Evolutionary conservation across 805 yeast genomes (phyloP).

Genomic region (Myxozyma geophila): DNA sequence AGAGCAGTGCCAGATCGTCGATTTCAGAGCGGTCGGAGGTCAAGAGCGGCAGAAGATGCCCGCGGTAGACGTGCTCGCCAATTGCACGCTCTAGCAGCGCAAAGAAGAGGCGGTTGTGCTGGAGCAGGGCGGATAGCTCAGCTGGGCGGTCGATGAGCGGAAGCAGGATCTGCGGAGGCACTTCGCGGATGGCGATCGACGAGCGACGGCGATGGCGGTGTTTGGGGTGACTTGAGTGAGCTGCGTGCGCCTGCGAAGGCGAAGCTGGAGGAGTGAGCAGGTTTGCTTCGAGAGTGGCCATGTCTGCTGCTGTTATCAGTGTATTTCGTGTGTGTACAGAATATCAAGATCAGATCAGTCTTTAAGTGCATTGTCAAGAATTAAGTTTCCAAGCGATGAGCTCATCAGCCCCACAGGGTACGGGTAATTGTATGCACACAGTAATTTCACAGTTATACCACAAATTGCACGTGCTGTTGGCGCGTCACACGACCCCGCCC

Average conservation of each 20-base stretch:
- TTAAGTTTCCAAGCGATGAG: no score
- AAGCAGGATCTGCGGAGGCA: constrained; percentile 33
- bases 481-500: constrained; percentile 23
- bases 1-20: constrained; percentile 24
- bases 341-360: no score
- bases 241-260: no score
- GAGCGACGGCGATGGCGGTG: constrained; percentile 18
- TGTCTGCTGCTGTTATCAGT: no score
- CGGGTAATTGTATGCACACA: not conserved
- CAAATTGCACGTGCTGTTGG: not conserved
- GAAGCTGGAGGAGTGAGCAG: no score
- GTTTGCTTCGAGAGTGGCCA: no score
- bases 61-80: constrained; percentile 21
- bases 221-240: no score
- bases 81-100: constrained; percentile 20
- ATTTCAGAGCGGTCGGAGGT: constrained; percentile 12
- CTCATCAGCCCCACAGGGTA: no score
- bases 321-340: no score
- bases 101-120: constrained; percentile 27
- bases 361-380: no score
- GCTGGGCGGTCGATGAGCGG: constrained; percentile 34
- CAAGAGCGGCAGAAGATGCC: constrained; percentile 26
- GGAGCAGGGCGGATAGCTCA: constrained; percentile 22
- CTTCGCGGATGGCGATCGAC: constrained; percentile 18
- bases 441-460: not conserved